Conservation (phyloP, 2,329 filamentous ascomycete species). For the Claviceps paspali region DNA sequence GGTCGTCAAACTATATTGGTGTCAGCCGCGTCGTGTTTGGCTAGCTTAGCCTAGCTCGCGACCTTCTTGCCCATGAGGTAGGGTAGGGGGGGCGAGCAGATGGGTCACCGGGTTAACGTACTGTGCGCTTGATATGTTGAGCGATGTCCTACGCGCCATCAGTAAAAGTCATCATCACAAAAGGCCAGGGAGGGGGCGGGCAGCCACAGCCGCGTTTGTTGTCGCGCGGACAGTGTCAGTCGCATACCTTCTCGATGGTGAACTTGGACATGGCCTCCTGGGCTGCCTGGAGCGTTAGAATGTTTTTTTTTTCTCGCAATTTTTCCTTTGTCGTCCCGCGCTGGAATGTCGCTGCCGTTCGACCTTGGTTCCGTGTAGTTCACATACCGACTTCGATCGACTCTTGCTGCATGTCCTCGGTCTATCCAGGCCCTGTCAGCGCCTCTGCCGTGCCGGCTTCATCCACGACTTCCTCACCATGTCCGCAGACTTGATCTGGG, state of each 20-base stretch:
- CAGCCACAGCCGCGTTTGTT: too few species aligned
- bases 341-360: too few species aligned
- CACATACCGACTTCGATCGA: constrained; percentile 83
- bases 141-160: constrained; percentile 62
- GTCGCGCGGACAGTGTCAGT: too few species aligned
- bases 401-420: constrained; percentile 93
- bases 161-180: constrained; percentile 11
- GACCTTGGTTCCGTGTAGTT: too few species aligned
- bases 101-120: too few species aligned
- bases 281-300: constrained; percentile 21
- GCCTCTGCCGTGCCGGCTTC: neutral
- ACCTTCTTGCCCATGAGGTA: too few species aligned
- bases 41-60: too few species aligned
- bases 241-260: constrained; percentile 45
- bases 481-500: constrained; percentile 93
- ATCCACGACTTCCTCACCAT: constrained; percentile 52
- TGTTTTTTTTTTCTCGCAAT: too few species aligned
- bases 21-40: too few species aligned
- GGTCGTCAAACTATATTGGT: constrained; percentile 66
- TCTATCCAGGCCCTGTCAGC: constrained; percentile 40
- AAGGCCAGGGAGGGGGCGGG: neutral
- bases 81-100: too few species aligned
- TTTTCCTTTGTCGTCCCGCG: too few species aligned
- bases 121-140: constrained; percentile 88
- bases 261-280: constrained; percentile 49